These are phyloP conservation scores for Curvularia spicifera DNA, from an alignment of 2,329 filamentous ascomycete species.

Conservation along the genomic window DNA sequence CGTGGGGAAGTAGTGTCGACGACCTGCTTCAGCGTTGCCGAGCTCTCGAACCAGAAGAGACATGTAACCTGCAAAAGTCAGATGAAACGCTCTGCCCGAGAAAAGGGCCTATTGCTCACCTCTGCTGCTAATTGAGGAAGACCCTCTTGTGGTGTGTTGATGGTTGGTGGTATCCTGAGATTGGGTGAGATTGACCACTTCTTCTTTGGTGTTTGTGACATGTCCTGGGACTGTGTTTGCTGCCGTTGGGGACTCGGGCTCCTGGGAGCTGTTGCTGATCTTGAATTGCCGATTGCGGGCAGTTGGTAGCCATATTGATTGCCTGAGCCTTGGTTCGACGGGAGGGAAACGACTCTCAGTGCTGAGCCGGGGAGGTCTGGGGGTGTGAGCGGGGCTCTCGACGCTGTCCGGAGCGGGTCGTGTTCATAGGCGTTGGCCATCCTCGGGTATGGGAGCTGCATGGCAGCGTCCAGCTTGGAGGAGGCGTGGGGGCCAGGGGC, in stretches of 20 bases:
- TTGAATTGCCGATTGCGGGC: conserved; percentile 46
- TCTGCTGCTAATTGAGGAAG: conserved; percentile 52
- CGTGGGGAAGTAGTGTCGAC: conserved; percentile 62
- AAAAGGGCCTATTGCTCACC: conserved; percentile 31
- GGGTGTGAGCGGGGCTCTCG: conserved; percentile 42
- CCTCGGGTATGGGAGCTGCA: conserved; percentile 45
- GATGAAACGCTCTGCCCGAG: conserved; percentile 9
- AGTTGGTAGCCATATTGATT: conserved; percentile 45
- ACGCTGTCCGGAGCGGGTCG: conserved; percentile 28
- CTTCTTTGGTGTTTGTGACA: conserved; percentile 35
- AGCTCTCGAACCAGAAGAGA: conserved; percentile 95
- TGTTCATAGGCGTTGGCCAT: conserved; percentile 34
- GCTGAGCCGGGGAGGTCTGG: conserved; percentile 43
- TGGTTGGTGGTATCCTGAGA: conserved; percentile 45
- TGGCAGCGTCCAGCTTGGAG: conserved; percentile 39
- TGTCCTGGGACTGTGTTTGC: conserved; percentile 30
- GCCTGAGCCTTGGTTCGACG: conserved; percentile 33
- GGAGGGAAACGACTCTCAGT: conserved; percentile 42
- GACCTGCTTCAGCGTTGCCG: conserved; percentile 76
- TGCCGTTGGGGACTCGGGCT: conserved; percentile 33
- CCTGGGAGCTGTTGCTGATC: conserved; percentile 33
- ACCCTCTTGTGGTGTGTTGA: conserved; percentile 49
- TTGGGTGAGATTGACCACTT: conserved; percentile 46
- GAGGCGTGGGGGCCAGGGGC: conserved; percentile 29
- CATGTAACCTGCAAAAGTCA: conserved; percentile 75